A percentile compares a stretch with the other conserved stretches of the same genome.
These are phyloP conservation scores for Gossypium trilobum DNA, from an alignment of 441 rosid genomes.

Conservation along the genomic window DNA sequence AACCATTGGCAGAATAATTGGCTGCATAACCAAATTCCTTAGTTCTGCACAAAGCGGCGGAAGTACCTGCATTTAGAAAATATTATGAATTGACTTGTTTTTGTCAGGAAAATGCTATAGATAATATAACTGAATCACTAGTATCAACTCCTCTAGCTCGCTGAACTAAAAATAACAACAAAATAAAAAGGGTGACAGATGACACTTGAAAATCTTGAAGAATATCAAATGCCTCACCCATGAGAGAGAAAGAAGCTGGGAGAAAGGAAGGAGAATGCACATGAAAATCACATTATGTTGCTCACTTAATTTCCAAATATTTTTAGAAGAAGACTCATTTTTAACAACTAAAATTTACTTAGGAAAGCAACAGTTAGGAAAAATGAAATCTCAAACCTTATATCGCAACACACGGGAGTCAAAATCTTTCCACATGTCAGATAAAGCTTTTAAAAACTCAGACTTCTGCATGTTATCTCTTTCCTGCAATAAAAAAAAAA, in stretches of 20 bases:
- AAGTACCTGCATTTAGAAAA: conserved; percentile 54
- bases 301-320: neutral
- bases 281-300: neutral
- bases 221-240: neutral
- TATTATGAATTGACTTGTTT: neutral
- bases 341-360: neutral
- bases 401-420: conserved; percentile 89
- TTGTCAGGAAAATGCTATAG: neutral
- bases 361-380: neutral
- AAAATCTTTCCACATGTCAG: conserved; percentile 99
- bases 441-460: conserved; percentile 87
- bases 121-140: neutral
- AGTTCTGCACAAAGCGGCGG: conserved; percentile 96
- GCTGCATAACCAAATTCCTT: conserved; percentile 91
- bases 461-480: conserved; percentile 97
- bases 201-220: neutral
- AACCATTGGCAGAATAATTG: conserved; percentile 92
- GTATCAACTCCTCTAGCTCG: neutral
- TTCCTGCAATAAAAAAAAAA: conserved; percentile 44
- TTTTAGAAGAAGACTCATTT: neutral
- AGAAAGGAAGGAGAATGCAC: neutral
- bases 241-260: neutral
- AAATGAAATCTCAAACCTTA: conserved; percentile 52
- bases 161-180: neutral
- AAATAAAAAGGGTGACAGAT: neutral